phyloP scores from a whole-genome alignment of 140 eudicot genomes.

The Senecio squalidus region DNA sequence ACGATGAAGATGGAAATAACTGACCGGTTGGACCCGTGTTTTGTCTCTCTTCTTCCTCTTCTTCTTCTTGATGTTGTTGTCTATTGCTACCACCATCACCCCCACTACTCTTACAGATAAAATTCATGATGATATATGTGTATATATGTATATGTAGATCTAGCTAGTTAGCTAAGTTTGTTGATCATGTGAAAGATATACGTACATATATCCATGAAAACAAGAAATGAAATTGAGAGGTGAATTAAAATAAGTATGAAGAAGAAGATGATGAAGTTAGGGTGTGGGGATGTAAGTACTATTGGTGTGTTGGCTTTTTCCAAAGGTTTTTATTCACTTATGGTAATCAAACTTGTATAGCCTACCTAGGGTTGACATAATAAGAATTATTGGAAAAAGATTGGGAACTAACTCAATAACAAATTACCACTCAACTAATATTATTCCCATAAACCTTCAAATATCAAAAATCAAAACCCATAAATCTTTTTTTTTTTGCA shows the following conservation, averaged over 20 bases:
- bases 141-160: not conserved
- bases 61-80: conserved; percentile 12
- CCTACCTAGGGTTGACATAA: conserved; percentile 39
- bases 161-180: conserved; percentile 6
- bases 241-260: not conserved
- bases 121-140: conserved; percentile 25
- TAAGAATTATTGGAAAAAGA: conserved; percentile 40
- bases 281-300: conserved; percentile 40
- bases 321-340: conserved; percentile 28
- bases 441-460: not conserved
- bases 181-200: conserved; percentile 6
- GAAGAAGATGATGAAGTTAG: conserved; percentile 17
- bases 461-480: not conserved
- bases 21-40: conserved; percentile 32
- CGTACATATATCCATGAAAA: conserved; percentile 15
- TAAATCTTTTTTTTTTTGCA: conserved; percentile 1
- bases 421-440: conserved; percentile 21
- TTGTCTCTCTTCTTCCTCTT: conserved; percentile 38
- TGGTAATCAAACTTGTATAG: conserved; percentile 37
- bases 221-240: conserved; percentile 28
- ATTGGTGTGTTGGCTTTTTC: conserved; percentile 44
- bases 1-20: conserved; percentile 25
- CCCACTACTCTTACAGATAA: conserved; percentile 21
- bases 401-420: conserved; percentile 37
- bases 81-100: conserved; percentile 22